phyloP scores from a whole-genome alignment of 305 asterid genomes.

The Fraxinus angustifolia region DNA sequence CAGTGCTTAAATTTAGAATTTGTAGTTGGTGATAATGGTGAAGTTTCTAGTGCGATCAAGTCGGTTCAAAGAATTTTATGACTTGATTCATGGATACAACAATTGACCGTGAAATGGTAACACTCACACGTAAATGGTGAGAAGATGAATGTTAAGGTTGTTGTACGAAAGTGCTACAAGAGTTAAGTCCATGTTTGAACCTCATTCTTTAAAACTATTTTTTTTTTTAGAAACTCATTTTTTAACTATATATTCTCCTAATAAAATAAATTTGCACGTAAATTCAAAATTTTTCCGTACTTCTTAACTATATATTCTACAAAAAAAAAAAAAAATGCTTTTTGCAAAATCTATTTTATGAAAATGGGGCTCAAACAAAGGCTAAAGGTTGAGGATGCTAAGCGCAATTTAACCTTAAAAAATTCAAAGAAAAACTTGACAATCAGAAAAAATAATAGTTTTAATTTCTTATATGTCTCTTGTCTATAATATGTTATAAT shows the following conservation, averaged over 20 bases:
- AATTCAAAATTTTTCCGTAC: not conserved
- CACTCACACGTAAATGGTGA: not conserved
- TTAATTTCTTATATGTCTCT: not conserved
- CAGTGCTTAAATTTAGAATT: not conserved
- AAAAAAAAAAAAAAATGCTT: too few species aligned
- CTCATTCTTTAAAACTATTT: not conserved
- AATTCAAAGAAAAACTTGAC: not conserved
- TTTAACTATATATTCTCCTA: not conserved
- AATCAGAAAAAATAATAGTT: not conserved
- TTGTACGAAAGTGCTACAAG: not conserved
- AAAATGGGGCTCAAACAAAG: not conserved
- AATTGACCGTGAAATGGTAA: not conserved
- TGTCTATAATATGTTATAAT: not conserved
- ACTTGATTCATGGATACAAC: not conserved
- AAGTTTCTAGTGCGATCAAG: not conserved
- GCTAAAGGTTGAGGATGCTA: not conserved
- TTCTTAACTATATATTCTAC: too few species aligned
- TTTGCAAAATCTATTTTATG: not conserved
- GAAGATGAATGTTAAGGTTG: not conserved
- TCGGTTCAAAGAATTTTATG: not conserved
- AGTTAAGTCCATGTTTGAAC: not conserved
- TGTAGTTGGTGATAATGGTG: not conserved
- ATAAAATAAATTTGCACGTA: not conserved
- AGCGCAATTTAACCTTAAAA: not conserved
- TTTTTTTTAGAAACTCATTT: not conserved